Conservation (phyloP, 2,329 filamentous ascomycete genomes). For the Penicillium sp. region DNA sequence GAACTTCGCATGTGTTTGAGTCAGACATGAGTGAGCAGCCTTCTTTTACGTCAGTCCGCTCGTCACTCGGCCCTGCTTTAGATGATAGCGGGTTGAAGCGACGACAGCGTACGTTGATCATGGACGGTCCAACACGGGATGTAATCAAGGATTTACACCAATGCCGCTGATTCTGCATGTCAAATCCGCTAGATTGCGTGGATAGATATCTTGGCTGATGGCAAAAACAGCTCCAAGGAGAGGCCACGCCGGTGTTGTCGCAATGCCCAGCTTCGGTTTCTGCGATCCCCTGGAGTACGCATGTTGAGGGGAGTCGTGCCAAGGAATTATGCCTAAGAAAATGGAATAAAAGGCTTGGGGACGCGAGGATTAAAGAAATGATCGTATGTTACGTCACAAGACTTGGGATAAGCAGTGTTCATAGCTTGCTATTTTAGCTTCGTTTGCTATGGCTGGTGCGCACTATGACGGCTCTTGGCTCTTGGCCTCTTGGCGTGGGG, state of each 20-base stretch:
- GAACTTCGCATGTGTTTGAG: not conserved
- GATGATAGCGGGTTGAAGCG: not conserved
- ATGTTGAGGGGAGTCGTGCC: not conserved
- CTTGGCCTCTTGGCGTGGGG: slow-evolving; percentile 23
- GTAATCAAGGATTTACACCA: not conserved
- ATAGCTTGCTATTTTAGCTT: not conserved
- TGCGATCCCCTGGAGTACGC: not conserved
- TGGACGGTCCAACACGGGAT: not conserved
- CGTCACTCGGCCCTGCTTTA: not conserved
- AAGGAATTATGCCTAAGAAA: not conserved
- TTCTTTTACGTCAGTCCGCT: slow-evolving; percentile 1
- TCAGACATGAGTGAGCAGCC: not conserved
- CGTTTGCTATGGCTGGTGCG: slow-evolving; percentile 13
- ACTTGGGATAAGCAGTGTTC: slow-evolving; percentile 11
- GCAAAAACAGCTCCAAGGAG: not conserved
- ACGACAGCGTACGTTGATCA: not conserved
- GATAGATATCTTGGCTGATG: slow-evolving; percentile 9
- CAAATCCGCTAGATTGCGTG: slow-evolving; percentile 8
- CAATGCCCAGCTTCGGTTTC: not conserved
- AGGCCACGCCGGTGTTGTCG: not conserved
- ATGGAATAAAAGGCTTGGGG: not conserved
- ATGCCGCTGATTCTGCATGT: not conserved
- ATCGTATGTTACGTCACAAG: slow-evolving; percentile 8
- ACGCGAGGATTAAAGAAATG: not conserved
- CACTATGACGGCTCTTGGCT: slow-evolving; percentile 14